Percentiles rank a stretch among this genome's conserved stretches.
Conservation (phyloP, 1,284 basidiomycete species). For the Pseudozyma flocculosa region DNA sequence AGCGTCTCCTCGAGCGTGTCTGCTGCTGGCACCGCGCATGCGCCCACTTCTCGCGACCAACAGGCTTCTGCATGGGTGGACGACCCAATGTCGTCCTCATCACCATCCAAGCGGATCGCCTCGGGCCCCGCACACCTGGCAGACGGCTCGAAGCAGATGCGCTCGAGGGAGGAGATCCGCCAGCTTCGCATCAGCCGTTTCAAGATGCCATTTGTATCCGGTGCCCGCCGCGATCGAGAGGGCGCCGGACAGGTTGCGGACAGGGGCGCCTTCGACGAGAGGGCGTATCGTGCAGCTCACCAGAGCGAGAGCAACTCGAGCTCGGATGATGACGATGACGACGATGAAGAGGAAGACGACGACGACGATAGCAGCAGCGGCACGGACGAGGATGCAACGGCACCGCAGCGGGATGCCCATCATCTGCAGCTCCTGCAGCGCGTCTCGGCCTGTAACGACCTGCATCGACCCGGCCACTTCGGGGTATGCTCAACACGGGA, state of each 20-base stretch:
- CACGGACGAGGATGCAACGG: background rate
- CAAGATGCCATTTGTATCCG: background rate
- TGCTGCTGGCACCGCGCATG: constrained; percentile 1
- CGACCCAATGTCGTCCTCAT: too few relatives aligned
- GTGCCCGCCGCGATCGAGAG: background rate
- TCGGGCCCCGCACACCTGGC: too few relatives aligned
- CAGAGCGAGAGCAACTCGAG: background rate
- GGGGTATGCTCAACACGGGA: too few relatives aligned
- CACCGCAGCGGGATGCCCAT: too few relatives aligned
- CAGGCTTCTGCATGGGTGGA: too few relatives aligned
- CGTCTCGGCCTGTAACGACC: too few relatives aligned
- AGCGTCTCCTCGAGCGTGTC: background rate
- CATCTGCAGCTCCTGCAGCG: too few relatives aligned
- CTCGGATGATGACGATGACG: background rate
- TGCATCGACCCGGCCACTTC: too few relatives aligned
- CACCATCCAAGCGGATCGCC: too few relatives aligned
- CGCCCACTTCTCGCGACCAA: too few relatives aligned
- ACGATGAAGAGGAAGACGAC: background rate
- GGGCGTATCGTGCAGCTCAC: background rate
- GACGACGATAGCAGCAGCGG: background rate
- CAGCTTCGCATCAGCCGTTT: constrained; percentile 2
- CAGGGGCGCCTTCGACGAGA: too few relatives aligned
- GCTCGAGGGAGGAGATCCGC: background rate
- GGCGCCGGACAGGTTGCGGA: too few relatives aligned
- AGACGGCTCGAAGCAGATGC: background rate